Conservation (phyloP, 1,139 yeast genomes). For the Casaregolazyma lundiana region DNA sequence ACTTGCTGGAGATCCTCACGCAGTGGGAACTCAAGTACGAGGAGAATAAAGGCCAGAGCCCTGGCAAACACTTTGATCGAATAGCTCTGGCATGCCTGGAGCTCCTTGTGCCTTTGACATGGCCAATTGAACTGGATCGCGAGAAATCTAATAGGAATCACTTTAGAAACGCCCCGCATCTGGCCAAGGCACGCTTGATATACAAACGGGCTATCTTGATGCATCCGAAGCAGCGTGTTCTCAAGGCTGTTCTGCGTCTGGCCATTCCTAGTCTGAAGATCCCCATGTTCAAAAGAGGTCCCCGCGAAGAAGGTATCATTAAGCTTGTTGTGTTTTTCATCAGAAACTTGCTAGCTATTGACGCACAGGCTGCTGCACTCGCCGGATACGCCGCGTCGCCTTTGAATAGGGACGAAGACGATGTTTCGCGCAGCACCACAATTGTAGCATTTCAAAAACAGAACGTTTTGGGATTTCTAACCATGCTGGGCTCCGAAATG, state of each 20-base stretch:
- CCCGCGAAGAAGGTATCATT: constrained; percentile 68
- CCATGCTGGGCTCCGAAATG: constrained; percentile 63
- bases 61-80: constrained; percentile 42
- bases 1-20: constrained; percentile 67
- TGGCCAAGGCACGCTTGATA: constrained; percentile 59
- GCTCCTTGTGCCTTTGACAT: constrained; percentile 74
- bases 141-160: constrained; percentile 48
- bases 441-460: constrained; percentile 57
- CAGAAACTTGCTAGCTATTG: constrained; percentile 71
- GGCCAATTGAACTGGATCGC: constrained; percentile 69
- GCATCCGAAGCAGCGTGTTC: constrained; percentile 54
- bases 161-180: constrained; percentile 50
- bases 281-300: constrained; percentile 53
- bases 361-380: constrained; percentile 49
- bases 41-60: constrained; percentile 29
- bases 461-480: constrained; percentile 64
- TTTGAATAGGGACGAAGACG: constrained; percentile 43
- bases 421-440: constrained; percentile 60
- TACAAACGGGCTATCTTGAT: constrained; percentile 69
- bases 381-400: constrained; percentile 11
- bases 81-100: constrained; percentile 72
- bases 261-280: constrained; percentile 63
- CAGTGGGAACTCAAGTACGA: constrained; percentile 58
- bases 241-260: constrained; percentile 66
- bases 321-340: constrained; percentile 69